These are phyloP conservation scores for Fusarium illudens DNA, from an alignment of 2,329 filamentous ascomycete species.

Conservation along the genomic window DNA sequence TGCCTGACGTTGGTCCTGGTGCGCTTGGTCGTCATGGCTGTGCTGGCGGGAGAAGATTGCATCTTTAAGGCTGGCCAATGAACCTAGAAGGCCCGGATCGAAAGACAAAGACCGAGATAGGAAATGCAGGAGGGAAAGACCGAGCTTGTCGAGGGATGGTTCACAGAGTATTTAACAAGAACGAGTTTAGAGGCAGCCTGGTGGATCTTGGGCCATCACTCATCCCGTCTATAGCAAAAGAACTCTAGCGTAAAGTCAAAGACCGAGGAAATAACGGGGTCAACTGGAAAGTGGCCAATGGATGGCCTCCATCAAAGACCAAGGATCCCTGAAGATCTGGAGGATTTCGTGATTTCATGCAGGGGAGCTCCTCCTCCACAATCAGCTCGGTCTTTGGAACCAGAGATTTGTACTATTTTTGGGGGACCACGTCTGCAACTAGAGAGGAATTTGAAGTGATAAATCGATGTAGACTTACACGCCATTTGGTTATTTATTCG, in stretches of 20 bases:
- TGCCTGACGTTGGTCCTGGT: not conserved
- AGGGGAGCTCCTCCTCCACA: not conserved
- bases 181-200: not conserved
- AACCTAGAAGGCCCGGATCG: not conserved
- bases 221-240: not conserved
- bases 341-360: not conserved
- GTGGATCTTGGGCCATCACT: not conserved
- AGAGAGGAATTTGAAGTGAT: not conserved
- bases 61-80: not conserved
- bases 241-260: not conserved
- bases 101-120: not conserved
- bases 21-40: not conserved
- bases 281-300: not conserved
- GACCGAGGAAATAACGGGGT: not conserved
- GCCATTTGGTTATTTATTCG: not conserved
- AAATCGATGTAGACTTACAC: not conserved
- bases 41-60: not conserved
- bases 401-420: not conserved
- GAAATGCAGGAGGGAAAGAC: not conserved
- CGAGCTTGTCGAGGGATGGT: not conserved
- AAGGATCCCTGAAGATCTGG: not conserved
- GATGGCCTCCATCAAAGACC: not conserved
- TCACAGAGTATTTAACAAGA: not conserved
- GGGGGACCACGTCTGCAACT: not conserved
- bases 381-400: not conserved